A percentile compares a stretch with the other conserved stretches of the same genome.
These are phyloP conservation scores for Takashimella koratensis DNA, from an alignment of 1,284 basidiomycete genomes.

Conservation along the genomic window DNA sequence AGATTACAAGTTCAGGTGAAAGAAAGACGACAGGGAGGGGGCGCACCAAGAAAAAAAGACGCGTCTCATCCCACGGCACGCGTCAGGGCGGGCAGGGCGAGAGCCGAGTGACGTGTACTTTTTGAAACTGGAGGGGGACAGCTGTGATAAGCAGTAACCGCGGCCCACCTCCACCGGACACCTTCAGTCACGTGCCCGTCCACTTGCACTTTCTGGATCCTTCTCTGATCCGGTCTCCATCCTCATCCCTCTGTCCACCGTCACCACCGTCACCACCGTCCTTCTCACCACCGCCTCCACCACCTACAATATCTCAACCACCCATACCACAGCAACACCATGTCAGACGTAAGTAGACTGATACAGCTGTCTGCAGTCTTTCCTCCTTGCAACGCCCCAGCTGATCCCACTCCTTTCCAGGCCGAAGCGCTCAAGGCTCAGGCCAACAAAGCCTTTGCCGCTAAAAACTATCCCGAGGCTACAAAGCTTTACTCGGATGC, in stretches of 20 bases:
- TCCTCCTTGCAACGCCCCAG: neutral
- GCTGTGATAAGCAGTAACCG: too few species aligned
- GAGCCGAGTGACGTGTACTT: neutral
- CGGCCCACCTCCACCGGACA: too few species aligned
- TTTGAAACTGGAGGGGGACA: too few species aligned
- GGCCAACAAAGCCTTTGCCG: conserved; percentile 93
- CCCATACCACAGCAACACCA: neutral
- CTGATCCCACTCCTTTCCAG: conserved; percentile 33
- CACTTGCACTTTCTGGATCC: neutral
- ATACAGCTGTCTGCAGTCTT: too few species aligned
- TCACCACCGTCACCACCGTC: neutral
- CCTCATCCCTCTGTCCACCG: neutral
- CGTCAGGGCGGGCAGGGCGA: neutral
- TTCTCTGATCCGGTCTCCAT: neutral
- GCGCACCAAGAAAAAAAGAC: neutral
- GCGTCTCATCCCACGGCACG: too few species aligned
- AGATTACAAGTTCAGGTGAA: neutral
- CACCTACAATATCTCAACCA: neutral
- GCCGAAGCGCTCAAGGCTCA: conserved; percentile 73
- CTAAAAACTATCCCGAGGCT: conserved; percentile 86
- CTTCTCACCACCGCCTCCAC: neutral
- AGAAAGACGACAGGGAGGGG: neutral
- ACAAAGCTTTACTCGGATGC: conserved; percentile 78
- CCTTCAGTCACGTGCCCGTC: too few species aligned
- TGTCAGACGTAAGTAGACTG: conserved; percentile 25